Percentiles rank a stretch among this genome's conserved stretches.
Conservation (phyloP, 148 eudicot species). For the Vaccinium darrowii region DNA sequence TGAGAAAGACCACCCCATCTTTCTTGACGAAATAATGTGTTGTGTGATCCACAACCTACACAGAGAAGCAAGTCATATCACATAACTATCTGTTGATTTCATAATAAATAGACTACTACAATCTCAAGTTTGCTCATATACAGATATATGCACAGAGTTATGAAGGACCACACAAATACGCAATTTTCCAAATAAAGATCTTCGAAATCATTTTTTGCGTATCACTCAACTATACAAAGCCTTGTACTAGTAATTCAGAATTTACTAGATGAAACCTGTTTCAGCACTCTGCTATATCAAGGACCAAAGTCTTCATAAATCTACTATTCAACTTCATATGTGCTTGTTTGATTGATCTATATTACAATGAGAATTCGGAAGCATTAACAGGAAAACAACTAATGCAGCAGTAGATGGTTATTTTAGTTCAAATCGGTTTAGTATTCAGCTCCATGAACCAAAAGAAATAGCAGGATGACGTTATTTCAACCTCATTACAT, state of each 20-base stretch:
- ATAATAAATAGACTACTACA: not conserved
- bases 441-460: not conserved
- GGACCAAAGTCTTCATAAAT: not conserved
- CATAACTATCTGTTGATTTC: not conserved
- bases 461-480: not conserved
- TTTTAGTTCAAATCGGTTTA: not conserved
- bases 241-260: not conserved
- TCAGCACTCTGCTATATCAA: not conserved
- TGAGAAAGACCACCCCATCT: constrained; percentile 42
- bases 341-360: not conserved
- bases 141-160: not conserved
- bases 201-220: not conserved
- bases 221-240: not conserved
- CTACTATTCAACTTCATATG: not conserved
- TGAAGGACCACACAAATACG: not conserved
- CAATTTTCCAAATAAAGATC: not conserved
- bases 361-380: not conserved
- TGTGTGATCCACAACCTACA: constrained; percentile 80
- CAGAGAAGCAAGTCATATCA: constrained; percentile 8
- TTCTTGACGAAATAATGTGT: constrained; percentile 44
- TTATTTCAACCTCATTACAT: constrained; percentile 1
- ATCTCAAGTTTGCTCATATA: not conserved
- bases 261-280: not conserved
- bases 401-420: not conserved
- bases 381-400: not conserved